These are phyloP conservation scores for Aspergillus brasiliensis DNA, from an alignment of 2,329 filamentous ascomycete genomes.

Conservation along the genomic window DNA sequence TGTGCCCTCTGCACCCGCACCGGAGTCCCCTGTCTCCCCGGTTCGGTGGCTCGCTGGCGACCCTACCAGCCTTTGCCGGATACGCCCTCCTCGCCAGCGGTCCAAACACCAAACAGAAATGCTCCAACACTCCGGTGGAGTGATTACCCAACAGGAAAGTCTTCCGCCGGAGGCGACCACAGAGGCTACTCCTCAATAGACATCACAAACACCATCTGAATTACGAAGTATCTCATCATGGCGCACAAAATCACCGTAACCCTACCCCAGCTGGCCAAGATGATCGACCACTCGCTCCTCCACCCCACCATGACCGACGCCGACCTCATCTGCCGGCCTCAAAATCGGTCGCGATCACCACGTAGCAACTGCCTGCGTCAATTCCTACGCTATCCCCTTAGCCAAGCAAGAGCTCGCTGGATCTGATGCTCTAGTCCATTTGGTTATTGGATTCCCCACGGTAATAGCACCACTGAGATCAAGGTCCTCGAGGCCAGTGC, in stretches of 20 bases:
- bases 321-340: slow-evolving; percentile 55
- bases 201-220: background rate
- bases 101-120: no score
- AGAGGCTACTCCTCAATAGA: background rate
- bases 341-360: slow-evolving; percentile 50
- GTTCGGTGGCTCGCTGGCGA: no score
- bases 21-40: no score
- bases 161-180: background rate
- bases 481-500: slow-evolving; percentile 58
- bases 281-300: slow-evolving; percentile 64
- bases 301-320: slow-evolving; percentile 64
- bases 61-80: no score
- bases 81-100: no score
- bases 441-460: slow-evolving; percentile 64
- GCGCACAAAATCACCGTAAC: slow-evolving; percentile 33
- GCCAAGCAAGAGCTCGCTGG: slow-evolving; percentile 53
- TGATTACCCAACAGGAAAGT: background rate
- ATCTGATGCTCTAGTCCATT: slow-evolving; percentile 54
- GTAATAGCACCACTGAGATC: slow-evolving; percentile 56
- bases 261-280: slow-evolving; percentile 34
- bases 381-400: slow-evolving; percentile 57
- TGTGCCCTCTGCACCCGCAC: no score
- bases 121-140: background rate
- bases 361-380: slow-evolving; percentile 61
- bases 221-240: background rate